phyloP scores from a whole-genome alignment of 257 asterid species.

The Ligustrum vulgare region DNA sequence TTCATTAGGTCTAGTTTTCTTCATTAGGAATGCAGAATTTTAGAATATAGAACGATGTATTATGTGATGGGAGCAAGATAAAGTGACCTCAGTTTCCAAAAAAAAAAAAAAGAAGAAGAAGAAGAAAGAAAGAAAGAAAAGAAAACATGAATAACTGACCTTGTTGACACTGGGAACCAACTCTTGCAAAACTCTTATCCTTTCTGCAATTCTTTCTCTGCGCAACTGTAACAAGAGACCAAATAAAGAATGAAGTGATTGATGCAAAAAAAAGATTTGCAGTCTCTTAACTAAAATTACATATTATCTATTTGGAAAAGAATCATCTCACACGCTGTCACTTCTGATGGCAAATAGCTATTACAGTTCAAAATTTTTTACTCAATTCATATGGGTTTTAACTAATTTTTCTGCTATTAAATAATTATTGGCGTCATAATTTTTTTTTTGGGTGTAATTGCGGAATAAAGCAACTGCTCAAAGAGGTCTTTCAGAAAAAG shows the following conservation, averaged over 20 bases:
- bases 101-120: no score
- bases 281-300: neutral
- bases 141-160: conserved; percentile 29
- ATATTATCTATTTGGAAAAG: neutral
- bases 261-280: neutral
- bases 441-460: neutral
- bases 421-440: neutral
- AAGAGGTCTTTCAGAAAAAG: neutral
- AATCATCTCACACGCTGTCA: neutral
- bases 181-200: conserved; percentile 95
- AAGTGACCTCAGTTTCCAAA: neutral
- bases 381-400: neutral
- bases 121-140: no score
- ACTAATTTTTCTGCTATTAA: neutral
- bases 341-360: neutral
- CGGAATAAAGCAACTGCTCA: neutral
- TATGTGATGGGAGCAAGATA: neutral
- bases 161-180: conserved; percentile 98
- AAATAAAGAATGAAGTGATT: neutral
- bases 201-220: conserved; percentile 94
- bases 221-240: conserved; percentile 57
- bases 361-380: neutral
- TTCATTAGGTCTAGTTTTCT: conserved; percentile 1
- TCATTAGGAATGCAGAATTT: neutral
- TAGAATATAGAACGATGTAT: neutral